A percentile compares a stretch with the other conserved stretches of the same genome.
Evolutionary conservation across 139 green algal species (phyloP).

Genomic region (Chlorella sp.): DNA sequence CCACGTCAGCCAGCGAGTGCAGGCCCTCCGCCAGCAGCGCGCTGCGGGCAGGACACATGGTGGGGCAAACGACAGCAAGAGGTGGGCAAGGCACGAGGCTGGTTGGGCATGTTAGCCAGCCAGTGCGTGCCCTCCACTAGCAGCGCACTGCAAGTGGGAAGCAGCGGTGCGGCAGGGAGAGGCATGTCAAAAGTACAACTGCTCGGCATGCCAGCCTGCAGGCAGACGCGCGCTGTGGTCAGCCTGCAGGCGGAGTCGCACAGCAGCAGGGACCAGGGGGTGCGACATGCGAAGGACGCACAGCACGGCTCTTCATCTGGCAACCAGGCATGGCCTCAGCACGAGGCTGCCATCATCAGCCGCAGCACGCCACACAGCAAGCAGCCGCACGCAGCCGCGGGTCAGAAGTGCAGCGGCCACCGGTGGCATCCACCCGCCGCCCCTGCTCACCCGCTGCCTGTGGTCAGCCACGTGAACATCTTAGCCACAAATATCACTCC

Average conservation of each 20-base stretch:
- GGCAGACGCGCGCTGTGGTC: no score
- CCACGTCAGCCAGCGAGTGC: slow-evolving; percentile 86
- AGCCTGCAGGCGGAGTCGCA: no score
- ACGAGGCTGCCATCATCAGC: background rate
- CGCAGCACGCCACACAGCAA: no score
- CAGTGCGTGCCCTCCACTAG: slow-evolving; percentile 72
- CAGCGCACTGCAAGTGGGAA: slow-evolving; percentile 67
- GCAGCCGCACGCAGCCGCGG: background rate
- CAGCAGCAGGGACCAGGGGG: no score
- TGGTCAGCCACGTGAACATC: slow-evolving; percentile 54
- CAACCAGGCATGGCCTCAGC: background rate
- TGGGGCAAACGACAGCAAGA: background rate
- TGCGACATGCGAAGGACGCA: no score
- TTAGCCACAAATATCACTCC: slow-evolving; percentile 74
- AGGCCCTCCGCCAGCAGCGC: slow-evolving; percentile 91
- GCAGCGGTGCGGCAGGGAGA: background rate
- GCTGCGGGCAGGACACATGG: slow-evolving; percentile 28
- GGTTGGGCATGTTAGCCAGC: background rate
- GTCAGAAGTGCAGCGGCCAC: background rate
- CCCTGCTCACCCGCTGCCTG: slow-evolving; percentile 53
- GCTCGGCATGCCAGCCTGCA: no score
- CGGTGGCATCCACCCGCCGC: no score
- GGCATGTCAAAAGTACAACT: background rate
- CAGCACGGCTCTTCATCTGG: background rate
- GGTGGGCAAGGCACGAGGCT: background rate